Percentiles rank a stretch among this genome's conserved stretches.
Evolutionary conservation across 257 asterid species (phyloP).

Genomic region (Handroanthus guayacan): DNA sequence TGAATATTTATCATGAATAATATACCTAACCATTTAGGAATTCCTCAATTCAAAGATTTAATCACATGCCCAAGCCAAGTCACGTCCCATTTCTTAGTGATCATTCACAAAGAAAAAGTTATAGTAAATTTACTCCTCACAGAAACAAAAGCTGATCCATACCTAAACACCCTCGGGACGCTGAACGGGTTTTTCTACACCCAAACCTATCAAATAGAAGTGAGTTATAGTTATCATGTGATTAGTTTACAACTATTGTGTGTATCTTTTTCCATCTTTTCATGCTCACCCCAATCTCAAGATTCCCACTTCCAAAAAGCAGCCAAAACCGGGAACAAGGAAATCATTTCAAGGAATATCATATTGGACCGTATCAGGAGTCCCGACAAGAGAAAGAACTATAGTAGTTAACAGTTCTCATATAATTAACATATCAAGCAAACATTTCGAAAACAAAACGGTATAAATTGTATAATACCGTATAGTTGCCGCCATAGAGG

Average conservation of each 20-base stretch:
- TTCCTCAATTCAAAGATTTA: background rate
- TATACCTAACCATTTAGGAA: background rate
- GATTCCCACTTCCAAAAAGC: conserved; percentile 15
- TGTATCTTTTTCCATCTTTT: background rate
- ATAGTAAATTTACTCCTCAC: background rate
- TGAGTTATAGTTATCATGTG: background rate
- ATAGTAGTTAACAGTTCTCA: background rate
- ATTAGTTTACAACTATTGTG: background rate
- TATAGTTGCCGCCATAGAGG: conserved; percentile 85
- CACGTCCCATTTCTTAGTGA: background rate
- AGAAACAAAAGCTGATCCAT: conserved; percentile 11
- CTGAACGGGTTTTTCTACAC: background rate
- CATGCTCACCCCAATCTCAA: conserved; percentile 5
- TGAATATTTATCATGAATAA: background rate
- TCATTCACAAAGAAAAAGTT: background rate
- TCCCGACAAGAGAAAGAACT: background rate
- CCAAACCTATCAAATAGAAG: background rate
- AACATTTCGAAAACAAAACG: background rate
- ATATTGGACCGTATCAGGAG: background rate
- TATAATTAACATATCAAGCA: background rate
- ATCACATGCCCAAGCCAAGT: background rate
- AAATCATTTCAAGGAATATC: conserved; percentile 5
- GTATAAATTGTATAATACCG: conserved; percentile 45
- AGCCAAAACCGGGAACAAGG: background rate
- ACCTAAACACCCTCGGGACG: background rate